Evolutionary conservation across 306 rosid genomes (phyloP).

Genomic region (Prunus davidiana): DNA sequence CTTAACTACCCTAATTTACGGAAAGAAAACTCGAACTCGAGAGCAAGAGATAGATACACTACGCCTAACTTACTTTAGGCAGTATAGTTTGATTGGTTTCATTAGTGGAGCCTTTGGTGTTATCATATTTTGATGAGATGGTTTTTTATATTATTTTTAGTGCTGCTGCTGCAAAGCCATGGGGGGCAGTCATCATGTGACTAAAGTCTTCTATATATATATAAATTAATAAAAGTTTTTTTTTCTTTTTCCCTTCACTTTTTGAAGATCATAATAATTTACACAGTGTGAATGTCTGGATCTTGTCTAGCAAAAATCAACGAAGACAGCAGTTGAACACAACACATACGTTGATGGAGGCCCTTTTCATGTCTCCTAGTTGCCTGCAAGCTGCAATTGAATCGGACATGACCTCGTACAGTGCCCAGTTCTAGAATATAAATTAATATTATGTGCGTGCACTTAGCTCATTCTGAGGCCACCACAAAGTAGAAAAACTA

Average conservation of each 20-base stretch:
- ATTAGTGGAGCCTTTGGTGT: neutral
- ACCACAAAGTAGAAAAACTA: neutral
- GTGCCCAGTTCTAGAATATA: neutral
- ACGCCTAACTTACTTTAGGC: neutral
- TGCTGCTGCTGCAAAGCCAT: neutral
- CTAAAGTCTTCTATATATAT: neutral
- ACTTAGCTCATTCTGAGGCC: neutral
- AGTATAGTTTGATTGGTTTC: neutral
- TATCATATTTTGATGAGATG: neutral
- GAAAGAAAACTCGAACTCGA: too few relatives aligned
- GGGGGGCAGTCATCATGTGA: conserved; percentile 8
- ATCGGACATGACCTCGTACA: neutral
- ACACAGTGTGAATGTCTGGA: conserved; percentile 45
- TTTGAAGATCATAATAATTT: conserved; percentile 26
- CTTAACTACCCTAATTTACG: too few relatives aligned
- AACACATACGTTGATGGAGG: conserved; percentile 23
- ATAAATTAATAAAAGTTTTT: neutral
- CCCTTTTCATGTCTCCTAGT: conserved; percentile 57
- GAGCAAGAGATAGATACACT: too few relatives aligned
- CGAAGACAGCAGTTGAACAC: conserved; percentile 19
- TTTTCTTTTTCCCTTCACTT: neutral
- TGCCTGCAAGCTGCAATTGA: conserved; percentile 58
- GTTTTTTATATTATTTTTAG: neutral
- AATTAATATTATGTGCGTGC: neutral
- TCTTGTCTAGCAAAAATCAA: conserved; percentile 44